phyloP scores from a whole-genome alignment of 1,284 basidiomycete species.

The Ceratobasidium sp. region DNA sequence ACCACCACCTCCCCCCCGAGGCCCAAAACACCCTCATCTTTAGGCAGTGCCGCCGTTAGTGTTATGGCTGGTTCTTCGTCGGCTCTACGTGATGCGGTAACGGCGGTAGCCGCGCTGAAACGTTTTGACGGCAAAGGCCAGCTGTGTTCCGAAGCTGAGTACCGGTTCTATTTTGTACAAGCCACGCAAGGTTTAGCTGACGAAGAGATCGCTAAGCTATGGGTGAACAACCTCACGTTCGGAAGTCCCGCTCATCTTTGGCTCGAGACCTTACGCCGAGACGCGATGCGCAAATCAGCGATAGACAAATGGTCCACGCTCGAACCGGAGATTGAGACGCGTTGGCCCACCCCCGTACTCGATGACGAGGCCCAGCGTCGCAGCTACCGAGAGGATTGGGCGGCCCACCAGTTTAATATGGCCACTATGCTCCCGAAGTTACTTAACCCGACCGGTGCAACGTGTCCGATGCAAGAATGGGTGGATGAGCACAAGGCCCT shows the following conservation, averaged over 20 bases:
- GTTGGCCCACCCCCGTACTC: conserved; percentile 1
- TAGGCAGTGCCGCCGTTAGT: conserved; percentile 19
- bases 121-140: conserved; percentile 4
- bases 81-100: background rate
- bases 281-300: background rate
- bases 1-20: conserved; percentile 4
- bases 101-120: background rate
- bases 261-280: background rate
- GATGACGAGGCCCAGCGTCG: conserved; percentile 3
- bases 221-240: conserved; percentile 15
- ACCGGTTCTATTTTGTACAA: conserved; percentile 18
- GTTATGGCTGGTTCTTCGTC: conserved; percentile 6
- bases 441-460: background rate
- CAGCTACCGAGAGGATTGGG: background rate
- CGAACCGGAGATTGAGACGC: conserved; percentile 26
- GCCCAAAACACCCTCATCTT: conserved; percentile 11
- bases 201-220: conserved; percentile 22
- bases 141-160: conserved; percentile 27
- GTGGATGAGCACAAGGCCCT: conserved; percentile 2
- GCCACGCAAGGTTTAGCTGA: conserved; percentile 17
- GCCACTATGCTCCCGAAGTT: too few relatives aligned
- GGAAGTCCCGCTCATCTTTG: background rate
- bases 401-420: background rate
- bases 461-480: background rate
- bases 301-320: conserved; percentile 17